These are phyloP conservation scores for Pyrenopolyporus hunteri DNA, from an alignment of 495 filamentous ascomycete genomes.

Conservation along the genomic window DNA sequence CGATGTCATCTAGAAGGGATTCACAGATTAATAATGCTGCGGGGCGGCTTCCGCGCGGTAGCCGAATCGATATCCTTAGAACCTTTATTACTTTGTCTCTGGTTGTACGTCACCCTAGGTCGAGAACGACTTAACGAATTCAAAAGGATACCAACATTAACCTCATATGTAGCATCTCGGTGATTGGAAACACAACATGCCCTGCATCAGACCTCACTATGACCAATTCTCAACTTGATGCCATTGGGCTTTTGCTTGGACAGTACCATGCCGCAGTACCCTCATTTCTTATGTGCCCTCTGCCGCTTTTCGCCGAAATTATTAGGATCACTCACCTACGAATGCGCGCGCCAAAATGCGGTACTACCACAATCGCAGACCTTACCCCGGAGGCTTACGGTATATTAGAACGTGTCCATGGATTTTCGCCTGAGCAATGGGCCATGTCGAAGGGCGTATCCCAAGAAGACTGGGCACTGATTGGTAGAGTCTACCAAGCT, in stretches of 20 bases:
- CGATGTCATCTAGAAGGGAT: constrained; percentile 43
- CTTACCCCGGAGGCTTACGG: constrained; percentile 15
- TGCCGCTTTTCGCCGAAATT: constrained; percentile 29
- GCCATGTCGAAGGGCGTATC: constrained; percentile 32
- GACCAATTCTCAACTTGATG: constrained; percentile 21
- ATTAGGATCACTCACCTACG: constrained; percentile 43
- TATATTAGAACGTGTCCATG: constrained; percentile 31
- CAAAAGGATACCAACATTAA: neutral
- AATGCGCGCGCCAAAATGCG: constrained; percentile 1
- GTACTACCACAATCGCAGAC: neutral
- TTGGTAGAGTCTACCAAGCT: constrained; percentile 38
- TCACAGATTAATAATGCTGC: constrained; percentile 37
- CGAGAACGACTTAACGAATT: no score
- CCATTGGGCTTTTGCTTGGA: constrained; percentile 20
- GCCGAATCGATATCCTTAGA: constrained; percentile 20
- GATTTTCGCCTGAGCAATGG: constrained; percentile 40
- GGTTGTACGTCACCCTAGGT: constrained; percentile 30
- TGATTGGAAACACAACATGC: constrained; percentile 45
- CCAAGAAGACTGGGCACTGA: constrained; percentile 38
- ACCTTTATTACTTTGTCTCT: constrained; percentile 34
- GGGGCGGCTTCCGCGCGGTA: constrained; percentile 37
- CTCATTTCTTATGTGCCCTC: constrained; percentile 31
- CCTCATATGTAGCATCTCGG: constrained; percentile 23
- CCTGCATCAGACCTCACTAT: constrained; percentile 37
- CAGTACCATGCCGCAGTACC: constrained; percentile 25